Evolutionary conservation across 225 moss, liverwort and hornwort genomes (phyloP).

Genomic region (Straminergon stramineum): DNA sequence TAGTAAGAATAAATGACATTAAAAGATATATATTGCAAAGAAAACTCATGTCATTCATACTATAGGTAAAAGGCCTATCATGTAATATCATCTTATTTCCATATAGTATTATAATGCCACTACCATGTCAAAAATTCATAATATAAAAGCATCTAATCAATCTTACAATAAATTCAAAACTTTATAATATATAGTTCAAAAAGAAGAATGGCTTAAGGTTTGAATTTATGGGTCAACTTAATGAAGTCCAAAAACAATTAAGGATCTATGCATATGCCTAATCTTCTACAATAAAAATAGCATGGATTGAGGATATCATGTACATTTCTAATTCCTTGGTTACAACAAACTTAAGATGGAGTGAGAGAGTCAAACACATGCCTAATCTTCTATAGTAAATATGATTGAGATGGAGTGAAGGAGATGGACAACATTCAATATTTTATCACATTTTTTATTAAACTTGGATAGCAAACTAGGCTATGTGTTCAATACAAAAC

Average conservation of each 20-base stretch:
- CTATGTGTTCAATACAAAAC: not conserved
- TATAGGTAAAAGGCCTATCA: not conserved
- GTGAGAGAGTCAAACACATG: no score
- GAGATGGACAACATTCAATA: not conserved
- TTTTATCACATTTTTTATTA: fast-evolving
- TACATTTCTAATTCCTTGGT: not conserved
- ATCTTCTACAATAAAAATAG: not conserved
- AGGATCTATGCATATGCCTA: not conserved
- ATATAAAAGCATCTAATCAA: not conserved
- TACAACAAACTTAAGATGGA: not conserved
- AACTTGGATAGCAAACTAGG: not conserved
- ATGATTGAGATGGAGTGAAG: not conserved
- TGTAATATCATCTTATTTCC: not conserved
- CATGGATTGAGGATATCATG: not conserved
- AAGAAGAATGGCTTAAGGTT: not conserved
- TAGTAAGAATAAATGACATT: not conserved
- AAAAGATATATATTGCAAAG: not conserved
- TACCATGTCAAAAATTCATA: not conserved
- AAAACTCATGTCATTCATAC: not conserved
- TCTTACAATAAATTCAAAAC: not conserved
- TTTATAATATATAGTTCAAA: not conserved
- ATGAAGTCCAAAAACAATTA: not conserved
- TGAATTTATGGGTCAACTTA: not conserved
- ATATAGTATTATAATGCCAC: not conserved
- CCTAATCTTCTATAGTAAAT: not conserved